Base-by-base conservation (phyloP, 208 protist genomes). In the Crithidia fasciculata region DNA sequence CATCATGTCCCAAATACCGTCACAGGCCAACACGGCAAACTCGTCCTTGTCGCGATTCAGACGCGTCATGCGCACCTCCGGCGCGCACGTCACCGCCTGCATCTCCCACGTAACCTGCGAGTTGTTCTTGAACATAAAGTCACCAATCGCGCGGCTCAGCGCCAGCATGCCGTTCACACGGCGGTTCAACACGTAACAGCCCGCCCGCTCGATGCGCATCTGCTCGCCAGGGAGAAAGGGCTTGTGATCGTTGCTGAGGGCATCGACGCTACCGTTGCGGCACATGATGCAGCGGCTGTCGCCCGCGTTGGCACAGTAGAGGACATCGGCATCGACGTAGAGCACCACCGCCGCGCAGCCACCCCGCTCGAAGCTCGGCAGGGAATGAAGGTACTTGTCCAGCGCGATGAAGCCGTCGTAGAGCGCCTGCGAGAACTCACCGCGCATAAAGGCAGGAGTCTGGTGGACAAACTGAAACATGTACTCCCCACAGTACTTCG, bases 161-260 rank as follows among this genome's bases (percentile, higher is more conserved):
- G 96, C 96, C 3, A 99, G 81, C 49, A 89, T 91, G n/a, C 97
- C 97, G 72, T 98, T 98, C 2, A 98, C 96, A 15, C 97, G 90
- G 3, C 93, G 89, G 79, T 92, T 92, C 74, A 83, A 77, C 10
- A 99, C 96, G 83, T 91, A 98, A 47, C 94, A 94, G 16, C 95
- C 96, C 0, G 96, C 95, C 2, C 85, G 84, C 67, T 94, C 84
- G 75, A 99, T 98, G 12, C 97, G 87, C 45, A 78, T 78, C 64
- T 89, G 82, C 81, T 98, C 95, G 5, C 36, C 68, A 4, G 80
- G 71, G 8, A 94, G 76, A 63, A 86, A 95, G 2, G 97, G 97
- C 76, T 98, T 98, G 87, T 99, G 97, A 63, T 99, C 97, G 18
- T 75, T 91, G 69, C 90, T 97, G 15, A 99, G 84, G 1, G 94